Evolutionary conservation across 225 moss, liverwort and hornwort genomes (phyloP).

Genomic region (Bryum argenteum): DNA sequence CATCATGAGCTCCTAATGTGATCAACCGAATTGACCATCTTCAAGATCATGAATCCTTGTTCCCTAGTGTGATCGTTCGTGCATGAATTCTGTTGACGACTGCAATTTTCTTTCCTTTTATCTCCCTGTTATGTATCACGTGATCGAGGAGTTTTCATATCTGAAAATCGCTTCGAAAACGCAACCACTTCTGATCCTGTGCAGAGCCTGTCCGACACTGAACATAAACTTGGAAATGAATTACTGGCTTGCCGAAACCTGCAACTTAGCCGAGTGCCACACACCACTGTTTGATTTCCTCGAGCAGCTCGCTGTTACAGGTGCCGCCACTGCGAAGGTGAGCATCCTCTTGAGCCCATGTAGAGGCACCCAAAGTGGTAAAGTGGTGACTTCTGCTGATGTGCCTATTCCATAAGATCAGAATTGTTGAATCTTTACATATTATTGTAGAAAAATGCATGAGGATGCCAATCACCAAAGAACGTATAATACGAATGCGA

Average conservation of each 20-base stretch:
- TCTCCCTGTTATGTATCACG: not conserved
- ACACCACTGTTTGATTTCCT: constrained; percentile 83
- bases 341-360: constrained; percentile 9
- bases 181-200: constrained; percentile 8
- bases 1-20: not conserved
- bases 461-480: too few relatives aligned
- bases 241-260: constrained; percentile 97
- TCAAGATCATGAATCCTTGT: not conserved
- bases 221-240: constrained; percentile 99
- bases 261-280: constrained; percentile 91
- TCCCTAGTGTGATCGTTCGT: not conserved
- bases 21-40: constrained; percentile 5
- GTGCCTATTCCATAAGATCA: too few relatives aligned
- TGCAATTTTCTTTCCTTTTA: constrained; percentile 1
- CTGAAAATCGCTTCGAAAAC: too few relatives aligned
- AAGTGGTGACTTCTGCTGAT: too few relatives aligned
- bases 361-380: too few relatives aligned
- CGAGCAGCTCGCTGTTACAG: constrained; percentile 78
- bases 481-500: too few relatives aligned
- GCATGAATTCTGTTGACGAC: not conserved
- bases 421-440: not conserved
- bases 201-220: constrained; percentile 89
- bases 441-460: too few relatives aligned
- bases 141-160: too few relatives aligned
- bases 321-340: constrained; percentile 78